A percentile compares a stretch with the other conserved stretches of the same genome.
Evolutionary conservation across 2,329 filamentous ascomycete species (phyloP).

Genomic region (Graphilbum ipis-grandicollis): DNA sequence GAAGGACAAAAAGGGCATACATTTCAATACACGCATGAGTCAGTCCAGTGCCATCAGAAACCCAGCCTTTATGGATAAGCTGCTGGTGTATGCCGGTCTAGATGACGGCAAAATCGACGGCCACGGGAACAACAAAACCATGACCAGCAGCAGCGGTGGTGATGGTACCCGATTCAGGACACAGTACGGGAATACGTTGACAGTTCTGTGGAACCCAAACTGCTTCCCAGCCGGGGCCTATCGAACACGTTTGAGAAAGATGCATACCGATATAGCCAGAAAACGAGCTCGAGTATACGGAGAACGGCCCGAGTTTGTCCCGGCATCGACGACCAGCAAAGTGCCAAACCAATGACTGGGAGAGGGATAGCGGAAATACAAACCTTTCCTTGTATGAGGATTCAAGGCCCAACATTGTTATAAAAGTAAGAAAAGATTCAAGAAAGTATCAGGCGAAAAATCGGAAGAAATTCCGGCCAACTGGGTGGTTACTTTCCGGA

Average conservation of each 20-base stretch:
- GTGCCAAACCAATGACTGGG: no score
- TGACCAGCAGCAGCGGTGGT: neutral
- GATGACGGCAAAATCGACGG: constrained; percentile 6
- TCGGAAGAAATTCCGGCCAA: no score
- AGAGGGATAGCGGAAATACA: no score
- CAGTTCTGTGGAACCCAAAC: constrained; percentile 38
- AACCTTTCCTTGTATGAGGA: no score
- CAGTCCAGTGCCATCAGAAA: constrained; percentile 51
- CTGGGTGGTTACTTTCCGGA: no score
- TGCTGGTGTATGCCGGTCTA: constrained; percentile 48
- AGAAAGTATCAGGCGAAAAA: no score
- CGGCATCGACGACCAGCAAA: constrained; percentile 11
- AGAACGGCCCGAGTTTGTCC: constrained; percentile 32
- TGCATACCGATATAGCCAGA: constrained; percentile 26
- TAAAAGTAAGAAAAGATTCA: no score
- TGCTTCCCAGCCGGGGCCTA: constrained; percentile 38
- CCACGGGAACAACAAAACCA: neutral
- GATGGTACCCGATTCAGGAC: constrained; percentile 14
- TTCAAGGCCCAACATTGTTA: no score
- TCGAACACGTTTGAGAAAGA: constrained; percentile 29
- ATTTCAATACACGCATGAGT: constrained; percentile 63
- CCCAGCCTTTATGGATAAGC: constrained; percentile 53
- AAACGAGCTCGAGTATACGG: constrained; percentile 26
- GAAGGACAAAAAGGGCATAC: constrained; percentile 52
- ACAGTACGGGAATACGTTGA: constrained; percentile 49